Evolutionary conservation across 1,139 yeast species (phyloP), one percentile per base, ranked within the genome.

Genomic region (Debaryomyces udenii): DNA sequence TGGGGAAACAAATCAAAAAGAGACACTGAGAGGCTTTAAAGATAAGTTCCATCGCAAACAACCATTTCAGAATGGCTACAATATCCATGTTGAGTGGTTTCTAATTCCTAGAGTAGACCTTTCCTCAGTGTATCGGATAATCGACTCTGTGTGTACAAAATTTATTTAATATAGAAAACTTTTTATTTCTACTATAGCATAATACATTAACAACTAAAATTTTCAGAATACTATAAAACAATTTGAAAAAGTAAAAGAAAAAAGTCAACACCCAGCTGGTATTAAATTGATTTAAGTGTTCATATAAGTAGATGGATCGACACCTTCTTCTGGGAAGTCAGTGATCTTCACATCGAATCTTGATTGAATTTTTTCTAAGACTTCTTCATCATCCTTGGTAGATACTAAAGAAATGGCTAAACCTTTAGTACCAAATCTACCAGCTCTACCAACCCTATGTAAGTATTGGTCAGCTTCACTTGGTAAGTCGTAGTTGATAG

Each of bases 381-480:
- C 88, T 71, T 86, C 89, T 67, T 89, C 90, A 62, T 93, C 99
- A 51, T 84, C 94, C 57, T 83, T 86, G 45, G 82, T 76, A 31
- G 95, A 79, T 42, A 93, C 96, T 56, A 93, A 87, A 38, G 97
- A 89, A 47, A 93, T 79, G 41, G 97, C 96, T 59, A 93, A 83
- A 74, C 99, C 99, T 76, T 93, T 93, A 65, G 99, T 93, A 77
- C 99, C 99, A 61, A 93, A 93, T 80, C 99, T 90, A 72, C 99
- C 99, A 55, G 99, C 99, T 82, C 99, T 90, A 65, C 99, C 99
- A 49, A 93, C 99, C 76, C 99, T 88, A 77, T 93, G 99, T 65
- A 93, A 81, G 72, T 93, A 93, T 71, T 93, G 97, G 70, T 93
- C 99, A 50, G 98, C 96, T 72, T 89, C 96, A 53, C 69, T 75